Percentiles rank a stretch among this genome's conserved stretches.
Evolutionary conservation across 306 rosid species (phyloP).

Genomic region (Castanopsis chinensis): DNA sequence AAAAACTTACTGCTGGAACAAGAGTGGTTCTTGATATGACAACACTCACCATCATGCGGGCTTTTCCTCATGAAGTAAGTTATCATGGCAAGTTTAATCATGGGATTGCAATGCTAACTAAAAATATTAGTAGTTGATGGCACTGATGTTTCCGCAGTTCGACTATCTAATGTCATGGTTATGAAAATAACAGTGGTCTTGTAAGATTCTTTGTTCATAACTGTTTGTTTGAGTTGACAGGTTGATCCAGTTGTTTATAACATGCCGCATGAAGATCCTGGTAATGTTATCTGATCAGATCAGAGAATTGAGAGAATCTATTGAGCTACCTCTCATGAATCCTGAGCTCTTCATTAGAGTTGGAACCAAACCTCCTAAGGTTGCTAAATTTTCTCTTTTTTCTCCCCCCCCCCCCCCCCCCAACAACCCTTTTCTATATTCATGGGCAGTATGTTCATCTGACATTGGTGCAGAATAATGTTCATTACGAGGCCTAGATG

Average conservation of each 20-base stretch:
- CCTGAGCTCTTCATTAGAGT: constrained; percentile 95
- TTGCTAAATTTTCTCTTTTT: constrained; percentile 19
- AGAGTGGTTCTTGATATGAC: constrained; percentile 97
- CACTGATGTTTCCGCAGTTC: constrained; percentile 2
- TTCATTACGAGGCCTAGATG: not conserved
- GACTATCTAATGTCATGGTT: not conserved
- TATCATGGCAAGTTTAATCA: not conserved
- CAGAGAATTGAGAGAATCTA: constrained; percentile 91
- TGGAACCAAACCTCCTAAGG: constrained; percentile 99
- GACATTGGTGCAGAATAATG: not conserved
- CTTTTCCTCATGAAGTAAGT: constrained; percentile 95
- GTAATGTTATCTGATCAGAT: constrained; percentile 94
- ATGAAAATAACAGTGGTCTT: constrained; percentile 4
- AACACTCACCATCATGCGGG: constrained; percentile 87
- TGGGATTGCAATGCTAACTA: not conserved
- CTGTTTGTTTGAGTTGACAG: constrained; percentile 41
- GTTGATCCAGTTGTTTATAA: constrained; percentile 94
- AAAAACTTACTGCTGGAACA: constrained; percentile 83
- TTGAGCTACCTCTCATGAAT: constrained; percentile 93
- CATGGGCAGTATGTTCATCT: not conserved
- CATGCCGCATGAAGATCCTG: constrained; percentile 98
- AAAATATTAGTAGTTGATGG: not conserved
- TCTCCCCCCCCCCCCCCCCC: not conserved
- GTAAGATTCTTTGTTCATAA: constrained; percentile 3
- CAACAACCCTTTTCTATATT: not conserved